Percentiles rank a stretch among this genome's conserved stretches.
These are phyloP conservation scores for Hippophae gyantsensis DNA, from an alignment of 306 rosid genomes.

Conservation along the genomic window DNA sequence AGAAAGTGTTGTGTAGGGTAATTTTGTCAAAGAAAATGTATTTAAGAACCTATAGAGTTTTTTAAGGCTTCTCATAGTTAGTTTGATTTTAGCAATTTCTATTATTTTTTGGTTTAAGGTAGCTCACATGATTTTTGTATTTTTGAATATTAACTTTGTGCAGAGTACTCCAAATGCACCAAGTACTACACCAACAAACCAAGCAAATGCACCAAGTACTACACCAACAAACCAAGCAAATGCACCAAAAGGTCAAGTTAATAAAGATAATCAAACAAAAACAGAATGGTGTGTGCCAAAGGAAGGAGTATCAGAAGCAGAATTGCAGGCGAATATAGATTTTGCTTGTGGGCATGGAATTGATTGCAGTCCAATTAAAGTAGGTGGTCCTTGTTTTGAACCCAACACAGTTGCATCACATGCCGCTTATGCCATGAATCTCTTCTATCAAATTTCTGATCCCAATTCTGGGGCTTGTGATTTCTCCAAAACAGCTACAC, in stretches of 20 bases:
- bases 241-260: slow-evolving; percentile 21
- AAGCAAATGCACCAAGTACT: slow-evolving; percentile 8
- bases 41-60: no score
- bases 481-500: slow-evolving; percentile 59
- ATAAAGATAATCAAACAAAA: slow-evolving; percentile 17
- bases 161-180: no score
- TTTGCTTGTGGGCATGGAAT: slow-evolving; percentile 79
- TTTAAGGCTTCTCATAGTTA: no score
- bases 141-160: no score
- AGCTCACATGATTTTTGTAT: no score
- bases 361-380: slow-evolving; percentile 71
- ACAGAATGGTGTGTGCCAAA: slow-evolving; percentile 74
- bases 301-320: slow-evolving; percentile 40
- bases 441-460: slow-evolving; percentile 50
- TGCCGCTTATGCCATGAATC: slow-evolving; percentile 91
- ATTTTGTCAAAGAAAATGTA: no score
- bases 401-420: slow-evolving; percentile 63
- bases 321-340: slow-evolving; percentile 64
- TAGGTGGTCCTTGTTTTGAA: slow-evolving; percentile 73
- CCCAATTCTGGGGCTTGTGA: slow-evolving; percentile 58
- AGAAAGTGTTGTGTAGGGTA: no score
- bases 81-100: no score
- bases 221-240: slow-evolving; percentile 38
- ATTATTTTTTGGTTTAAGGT: no score
- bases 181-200: slow-evolving; percentile 32